Conservation (phyloP, 352 stramenopile species). For the Phytopythium litorale region DNA sequence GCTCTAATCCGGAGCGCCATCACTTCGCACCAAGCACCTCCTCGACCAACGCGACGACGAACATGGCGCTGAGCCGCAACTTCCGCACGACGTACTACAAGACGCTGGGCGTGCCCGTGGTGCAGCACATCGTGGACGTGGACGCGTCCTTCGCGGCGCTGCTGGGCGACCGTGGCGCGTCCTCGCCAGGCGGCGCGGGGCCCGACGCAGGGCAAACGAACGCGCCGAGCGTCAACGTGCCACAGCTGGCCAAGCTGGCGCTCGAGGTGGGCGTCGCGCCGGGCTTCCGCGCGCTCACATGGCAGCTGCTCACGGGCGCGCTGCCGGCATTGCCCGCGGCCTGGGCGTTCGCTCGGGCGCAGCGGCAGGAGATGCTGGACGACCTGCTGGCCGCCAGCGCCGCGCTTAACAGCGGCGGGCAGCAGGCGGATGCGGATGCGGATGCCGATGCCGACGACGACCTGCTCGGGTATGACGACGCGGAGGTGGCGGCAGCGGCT, state of each 20-base stretch:
- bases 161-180: slow-evolving; percentile 17
- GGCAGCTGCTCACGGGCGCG: slow-evolving; percentile 54
- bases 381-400: slow-evolving; percentile 50
- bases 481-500: not conserved
- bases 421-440: slow-evolving; percentile 4
- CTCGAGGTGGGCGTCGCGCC: slow-evolving; percentile 67
- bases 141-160: slow-evolving; percentile 72
- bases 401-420: slow-evolving; percentile 23
- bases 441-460: not conserved
- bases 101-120: slow-evolving; percentile 78
- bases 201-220: too few relatives aligned
- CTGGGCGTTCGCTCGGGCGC: slow-evolving; percentile 54
- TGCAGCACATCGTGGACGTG: slow-evolving; percentile 79
- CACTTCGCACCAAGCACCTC: too few relatives aligned
- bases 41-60: not conserved
- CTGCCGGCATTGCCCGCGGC: slow-evolving; percentile 49
- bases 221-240: slow-evolving; percentile 38
- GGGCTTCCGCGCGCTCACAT: slow-evolving; percentile 45
- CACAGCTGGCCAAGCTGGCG: slow-evolving; percentile 68
- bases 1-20: too few relatives aligned
- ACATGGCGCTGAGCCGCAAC: slow-evolving; percentile 68
- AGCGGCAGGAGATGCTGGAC: slow-evolving; percentile 60
- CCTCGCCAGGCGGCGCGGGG: not conserved
- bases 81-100: slow-evolving; percentile 89
- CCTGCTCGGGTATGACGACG: not conserved